Conservation (phyloP, 805 yeast species). For the Ogataea neopini region DNA sequence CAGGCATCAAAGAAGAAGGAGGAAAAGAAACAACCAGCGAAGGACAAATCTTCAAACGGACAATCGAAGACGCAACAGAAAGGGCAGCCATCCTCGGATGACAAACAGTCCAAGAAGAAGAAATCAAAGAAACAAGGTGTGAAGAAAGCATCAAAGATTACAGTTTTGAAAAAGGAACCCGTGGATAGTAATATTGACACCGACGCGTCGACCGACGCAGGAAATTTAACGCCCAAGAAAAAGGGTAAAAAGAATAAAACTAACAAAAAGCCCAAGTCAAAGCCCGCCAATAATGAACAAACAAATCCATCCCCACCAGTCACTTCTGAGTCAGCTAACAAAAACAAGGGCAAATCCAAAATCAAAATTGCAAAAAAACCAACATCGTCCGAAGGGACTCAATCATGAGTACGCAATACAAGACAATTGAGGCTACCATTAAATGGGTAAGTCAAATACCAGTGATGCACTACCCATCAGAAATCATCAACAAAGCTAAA, state of each 20-base stretch:
- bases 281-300: not conserved
- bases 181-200: not conserved
- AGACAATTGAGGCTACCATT: constrained; percentile 22
- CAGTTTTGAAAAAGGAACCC: constrained; percentile 1
- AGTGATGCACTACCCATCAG: too few species aligned
- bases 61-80: too few species aligned
- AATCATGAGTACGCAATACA: constrained; percentile 15
- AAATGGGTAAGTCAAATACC: constrained; percentile 26
- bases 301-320: not conserved
- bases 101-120: not conserved
- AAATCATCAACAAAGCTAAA: too few species aligned
- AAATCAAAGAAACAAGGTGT: not conserved
- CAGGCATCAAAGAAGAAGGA: not conserved
- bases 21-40: too few species aligned
- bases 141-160: not conserved
- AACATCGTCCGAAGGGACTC: not conserved
- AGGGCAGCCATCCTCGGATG: not conserved
- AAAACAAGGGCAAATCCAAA: not conserved
- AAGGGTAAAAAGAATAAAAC: not conserved
- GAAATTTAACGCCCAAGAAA: constrained; percentile 2
- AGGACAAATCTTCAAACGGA: too few species aligned
- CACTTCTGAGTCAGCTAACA: not conserved
- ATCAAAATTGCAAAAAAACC: constrained; percentile 1
- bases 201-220: constrained; percentile 8
- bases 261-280: constrained; percentile 1